These are phyloP conservation scores for Saccharomyces uvarum DNA, from an alignment of 1,139 yeast genomes.

Conservation along the genomic window DNA sequence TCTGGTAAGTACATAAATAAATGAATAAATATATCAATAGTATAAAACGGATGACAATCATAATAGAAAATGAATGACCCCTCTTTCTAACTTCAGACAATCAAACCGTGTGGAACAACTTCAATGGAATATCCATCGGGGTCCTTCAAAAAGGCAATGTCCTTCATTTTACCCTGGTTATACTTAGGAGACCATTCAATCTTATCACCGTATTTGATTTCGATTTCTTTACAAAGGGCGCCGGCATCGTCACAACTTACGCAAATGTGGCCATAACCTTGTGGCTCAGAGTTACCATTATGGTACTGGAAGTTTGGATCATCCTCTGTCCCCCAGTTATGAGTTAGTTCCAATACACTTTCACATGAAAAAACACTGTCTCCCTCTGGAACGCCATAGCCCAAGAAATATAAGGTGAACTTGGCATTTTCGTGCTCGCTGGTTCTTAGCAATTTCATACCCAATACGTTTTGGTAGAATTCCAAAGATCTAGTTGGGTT, in stretches of 20 bases:
- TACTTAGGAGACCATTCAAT: conserved; percentile 48
- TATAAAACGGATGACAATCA: not conserved
- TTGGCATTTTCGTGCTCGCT: conserved; percentile 57
- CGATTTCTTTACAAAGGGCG: conserved; percentile 45
- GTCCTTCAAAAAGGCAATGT: conserved; percentile 67
- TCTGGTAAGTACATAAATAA: not conserved
- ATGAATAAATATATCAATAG: not conserved
- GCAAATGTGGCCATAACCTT: conserved; percentile 84
- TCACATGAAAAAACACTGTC: conserved; percentile 38
- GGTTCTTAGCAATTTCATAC: conserved; percentile 62
- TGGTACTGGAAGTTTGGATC: conserved; percentile 72
- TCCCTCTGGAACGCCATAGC: conserved; percentile 42
- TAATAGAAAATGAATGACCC: not conserved
- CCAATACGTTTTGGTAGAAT: conserved; percentile 71
- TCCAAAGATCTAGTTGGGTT: conserved; percentile 70
- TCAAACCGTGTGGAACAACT: conserved; percentile 41
- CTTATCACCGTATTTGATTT: conserved; percentile 39
- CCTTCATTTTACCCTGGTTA: conserved; percentile 52
- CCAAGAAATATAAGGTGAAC: conserved; percentile 80
- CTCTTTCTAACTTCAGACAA: conserved; percentile 1
- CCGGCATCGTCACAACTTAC: conserved; percentile 63
- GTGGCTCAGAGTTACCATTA: conserved; percentile 70
- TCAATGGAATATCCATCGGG: conserved; percentile 93
- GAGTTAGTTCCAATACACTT: conserved; percentile 79
- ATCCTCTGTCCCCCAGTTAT: conserved; percentile 89